A percentile compares a stretch with the other conserved stretches of the same genome.
Conservation (phyloP, 2,329 filamentous ascomycete species). For the Nannizziopsis barbatae region DNA sequence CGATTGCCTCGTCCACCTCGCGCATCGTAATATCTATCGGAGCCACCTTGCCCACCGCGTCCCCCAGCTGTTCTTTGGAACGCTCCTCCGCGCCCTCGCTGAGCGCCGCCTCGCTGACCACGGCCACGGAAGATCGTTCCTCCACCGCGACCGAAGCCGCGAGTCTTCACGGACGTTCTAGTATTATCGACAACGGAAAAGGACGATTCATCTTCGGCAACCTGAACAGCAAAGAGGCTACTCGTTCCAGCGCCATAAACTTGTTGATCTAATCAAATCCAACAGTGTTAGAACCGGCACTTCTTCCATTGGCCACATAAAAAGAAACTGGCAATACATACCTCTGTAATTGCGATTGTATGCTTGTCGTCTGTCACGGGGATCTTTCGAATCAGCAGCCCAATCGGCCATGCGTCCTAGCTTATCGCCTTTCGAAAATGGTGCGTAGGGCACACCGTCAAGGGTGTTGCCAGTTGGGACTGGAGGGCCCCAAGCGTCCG, state of each 20-base stretch:
- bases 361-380: conserved; percentile 64
- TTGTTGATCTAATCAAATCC: conserved; percentile 61
- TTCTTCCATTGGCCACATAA: neutral
- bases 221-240: conserved; percentile 78
- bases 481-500: conserved; percentile 79
- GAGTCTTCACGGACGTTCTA: conserved; percentile 69
- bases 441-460: conserved; percentile 90
- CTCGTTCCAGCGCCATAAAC: conserved; percentile 86
- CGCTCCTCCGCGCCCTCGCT: conserved; percentile 53
- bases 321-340: conserved; percentile 31
- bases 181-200: conserved; percentile 98
- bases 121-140: conserved; percentile 78
- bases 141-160: conserved; percentile 72
- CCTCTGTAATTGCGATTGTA: conserved; percentile 92
- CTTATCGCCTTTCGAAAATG: conserved; percentile 98
- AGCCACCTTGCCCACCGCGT: conserved; percentile 53
- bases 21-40: conserved; percentile 56
- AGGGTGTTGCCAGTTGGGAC: conserved; percentile 76
- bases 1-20: conserved; percentile 57
- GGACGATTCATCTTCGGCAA: conserved; percentile 87
- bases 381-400: conserved; percentile 76
- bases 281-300: conserved; percentile 16
- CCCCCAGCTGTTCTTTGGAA: conserved; percentile 62
- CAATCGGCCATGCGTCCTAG: conserved; percentile 98
- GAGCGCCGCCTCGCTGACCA: conserved; percentile 63